Percentiles rank a stretch among this genome's conserved stretches.
These are phyloP conservation scores for Kuraishia ogatae DNA, from an alignment of 805 yeast species.

Conservation along the genomic window DNA sequence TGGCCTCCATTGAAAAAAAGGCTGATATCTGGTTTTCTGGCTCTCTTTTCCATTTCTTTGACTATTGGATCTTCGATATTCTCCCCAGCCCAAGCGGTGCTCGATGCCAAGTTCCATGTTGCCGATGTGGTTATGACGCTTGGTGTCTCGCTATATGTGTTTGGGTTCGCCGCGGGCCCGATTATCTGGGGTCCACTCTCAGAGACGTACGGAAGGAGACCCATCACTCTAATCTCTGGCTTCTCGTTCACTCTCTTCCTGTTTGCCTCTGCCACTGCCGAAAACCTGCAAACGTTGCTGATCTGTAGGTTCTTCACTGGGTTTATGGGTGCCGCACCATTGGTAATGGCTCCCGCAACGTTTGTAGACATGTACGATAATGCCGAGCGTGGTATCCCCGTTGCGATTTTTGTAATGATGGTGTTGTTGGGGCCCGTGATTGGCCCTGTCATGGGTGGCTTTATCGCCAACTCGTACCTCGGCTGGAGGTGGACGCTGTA, in stretches of 20 bases:
- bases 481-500: slow-evolving; percentile 84
- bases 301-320: slow-evolving; percentile 78
- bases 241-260: slow-evolving; percentile 51
- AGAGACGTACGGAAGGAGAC: slow-evolving; percentile 67
- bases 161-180: slow-evolving; percentile 93
- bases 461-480: slow-evolving; percentile 47
- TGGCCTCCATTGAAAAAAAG: slow-evolving; percentile 47
- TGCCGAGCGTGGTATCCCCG: slow-evolving; percentile 63
- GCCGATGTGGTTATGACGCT: slow-evolving; percentile 63
- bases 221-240: slow-evolving; percentile 46
- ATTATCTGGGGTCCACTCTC: slow-evolving; percentile 80
- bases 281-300: slow-evolving; percentile 69
- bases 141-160: slow-evolving; percentile 70
- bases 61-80: slow-evolving; percentile 80
- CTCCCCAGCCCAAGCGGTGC: slow-evolving; percentile 46
- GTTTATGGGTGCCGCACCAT: slow-evolving; percentile 73
- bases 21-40: slow-evolving; percentile 28
- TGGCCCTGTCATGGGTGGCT: slow-evolving; percentile 75
- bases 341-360: slow-evolving; percentile 81
- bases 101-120: slow-evolving; percentile 47
- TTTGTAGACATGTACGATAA: slow-evolving; percentile 76
- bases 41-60: slow-evolving; percentile 18
- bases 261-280: slow-evolving; percentile 71
- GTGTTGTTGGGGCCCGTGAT: slow-evolving; percentile 75
- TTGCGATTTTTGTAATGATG: slow-evolving; percentile 62